Evolutionary conservation across 2,329 filamentous ascomycete species (phyloP).

Genomic region (Clarireedia sp.): DNA sequence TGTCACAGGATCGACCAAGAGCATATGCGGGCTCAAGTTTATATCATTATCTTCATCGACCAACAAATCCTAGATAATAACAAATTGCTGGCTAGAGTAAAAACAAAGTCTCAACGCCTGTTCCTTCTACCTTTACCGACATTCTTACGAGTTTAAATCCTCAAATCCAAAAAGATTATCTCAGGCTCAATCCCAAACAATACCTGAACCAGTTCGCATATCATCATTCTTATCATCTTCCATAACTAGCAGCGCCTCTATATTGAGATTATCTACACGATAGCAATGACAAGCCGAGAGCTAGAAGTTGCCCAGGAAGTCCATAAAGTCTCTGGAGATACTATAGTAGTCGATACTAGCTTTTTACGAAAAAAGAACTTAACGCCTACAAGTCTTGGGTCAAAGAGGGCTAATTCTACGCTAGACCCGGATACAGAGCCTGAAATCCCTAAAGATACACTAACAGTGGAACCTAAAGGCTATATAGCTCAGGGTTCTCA

Average conservation of each 20-base stretch:
- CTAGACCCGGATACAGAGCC: too few species aligned
- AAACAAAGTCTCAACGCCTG: constrained; percentile 9
- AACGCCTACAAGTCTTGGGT: too few species aligned
- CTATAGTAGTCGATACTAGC: too few species aligned
- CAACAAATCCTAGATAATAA: constrained; percentile 16
- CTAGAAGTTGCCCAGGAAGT: too few species aligned
- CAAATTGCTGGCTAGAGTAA: constrained; percentile 1
- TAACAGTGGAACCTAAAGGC: too few species aligned
- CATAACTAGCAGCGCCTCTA: constrained; percentile 8
- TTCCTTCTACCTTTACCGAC: constrained; percentile 12
- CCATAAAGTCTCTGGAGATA: too few species aligned
- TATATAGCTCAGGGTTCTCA: too few species aligned
- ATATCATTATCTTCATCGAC: constrained; percentile 31
- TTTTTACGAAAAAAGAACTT: too few species aligned
- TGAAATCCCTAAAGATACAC: too few species aligned
- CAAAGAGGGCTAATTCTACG: too few species aligned
- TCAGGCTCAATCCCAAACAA: constrained; percentile 5
- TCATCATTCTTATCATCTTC: constrained; percentile 12
- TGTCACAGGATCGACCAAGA: constrained; percentile 9
- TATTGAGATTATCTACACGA: not conserved
- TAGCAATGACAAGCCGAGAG: not conserved
- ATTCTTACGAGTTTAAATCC: not conserved
- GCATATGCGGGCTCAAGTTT: constrained; percentile 27
- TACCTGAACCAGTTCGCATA: constrained; percentile 13
- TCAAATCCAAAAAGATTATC: not conserved